Evolutionary conservation across 2,329 filamentous ascomycete species (phyloP), one percentile per base, ranked within the genome.

Genomic region (Aspergillus spinulosporus): DNA sequence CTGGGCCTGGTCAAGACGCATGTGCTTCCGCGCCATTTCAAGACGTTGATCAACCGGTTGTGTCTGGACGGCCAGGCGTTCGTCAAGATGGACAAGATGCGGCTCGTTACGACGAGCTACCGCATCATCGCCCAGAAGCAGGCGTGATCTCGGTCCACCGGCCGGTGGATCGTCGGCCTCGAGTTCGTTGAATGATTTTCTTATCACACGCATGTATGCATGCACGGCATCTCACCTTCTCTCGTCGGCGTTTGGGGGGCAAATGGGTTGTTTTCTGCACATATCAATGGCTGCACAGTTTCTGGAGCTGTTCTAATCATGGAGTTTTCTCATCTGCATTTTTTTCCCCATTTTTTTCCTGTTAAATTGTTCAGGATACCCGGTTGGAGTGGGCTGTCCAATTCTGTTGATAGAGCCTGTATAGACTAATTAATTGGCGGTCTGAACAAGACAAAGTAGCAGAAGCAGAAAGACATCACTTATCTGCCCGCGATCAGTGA

Each of bases 31-130:
- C 70, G 67, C 42, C 80, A 83, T 63, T 82, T 82, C 71, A 81
- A 79, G 72, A 76, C 74, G 4, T 68, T 83, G 46, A 80, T 83
- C 65, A 80, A 83, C 61, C 74, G 80, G 7, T 66, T 83, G 29
- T 82, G 80, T 59, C 65, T 82, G 14, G 80, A 83, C 54, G 80
- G 80, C 1, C 72, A 81, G 67, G 80, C 80, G 0, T 83, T 83
- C 58, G 77, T 82, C 56, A 76, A 82, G 69, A 82, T 83, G 80
- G 80, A 83, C 60, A 75, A 72, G 14, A 79, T 80, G 79, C 76
- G 80, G 8, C 68, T 83, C 12, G 76, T 78, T 21, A 78, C 78
- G 2, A 83, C 80, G 5, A 82, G 78, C 50, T 82, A 82, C 55
- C 77, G 80, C 46, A 75, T 82, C 54, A 77, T 83, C 57, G 80